phyloP scores from a whole-genome alignment of 2,329 filamentous ascomycete species.

The Westerdykella ornata region DNA sequence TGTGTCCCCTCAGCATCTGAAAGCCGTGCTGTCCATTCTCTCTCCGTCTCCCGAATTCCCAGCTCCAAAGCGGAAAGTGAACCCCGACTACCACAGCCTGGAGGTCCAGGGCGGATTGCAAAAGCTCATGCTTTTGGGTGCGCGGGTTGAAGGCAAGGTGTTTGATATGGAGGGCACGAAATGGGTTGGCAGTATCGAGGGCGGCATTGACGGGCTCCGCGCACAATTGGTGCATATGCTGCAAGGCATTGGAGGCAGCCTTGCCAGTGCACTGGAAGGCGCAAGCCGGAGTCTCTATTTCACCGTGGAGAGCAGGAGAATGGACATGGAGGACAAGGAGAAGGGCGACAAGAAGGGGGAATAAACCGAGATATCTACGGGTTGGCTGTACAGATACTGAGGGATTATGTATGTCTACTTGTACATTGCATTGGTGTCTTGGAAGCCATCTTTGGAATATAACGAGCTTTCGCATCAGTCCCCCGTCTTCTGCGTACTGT shows the following conservation, averaged over 20 bases:
- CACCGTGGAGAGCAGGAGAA: slow-evolving; percentile 74
- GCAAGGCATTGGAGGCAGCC: slow-evolving; percentile 68
- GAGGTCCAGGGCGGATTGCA: slow-evolving; percentile 72
- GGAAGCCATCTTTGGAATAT: too few relatives aligned
- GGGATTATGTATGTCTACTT: neutral
- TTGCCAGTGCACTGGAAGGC: slow-evolving; percentile 74
- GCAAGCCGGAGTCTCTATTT: slow-evolving; percentile 77
- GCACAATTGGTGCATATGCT: slow-evolving; percentile 75
- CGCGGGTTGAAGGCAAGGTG: slow-evolving; percentile 75
- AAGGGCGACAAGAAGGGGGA: slow-evolving; percentile 26
- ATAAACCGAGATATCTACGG: slow-evolving; percentile 4
- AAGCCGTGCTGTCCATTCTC: slow-evolving; percentile 71
- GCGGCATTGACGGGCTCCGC: slow-evolving; percentile 72
- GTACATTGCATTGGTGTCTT: neutral
- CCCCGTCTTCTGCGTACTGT: neutral
- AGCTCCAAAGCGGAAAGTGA: slow-evolving; percentile 66
- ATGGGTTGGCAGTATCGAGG: slow-evolving; percentile 71
- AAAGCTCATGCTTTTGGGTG: slow-evolving; percentile 81
- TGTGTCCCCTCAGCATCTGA: slow-evolving; percentile 77
- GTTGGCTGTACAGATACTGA: neutral
- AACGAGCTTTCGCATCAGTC: too few relatives aligned
- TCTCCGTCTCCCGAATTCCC: slow-evolving; percentile 68
- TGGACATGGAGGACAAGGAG: slow-evolving; percentile 69
- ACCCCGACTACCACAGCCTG: slow-evolving; percentile 74
- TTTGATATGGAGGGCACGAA: slow-evolving; percentile 68